phyloP scores from a whole-genome alignment of 768 basidiomycete species.

The Mycena epipterygia region DNA sequence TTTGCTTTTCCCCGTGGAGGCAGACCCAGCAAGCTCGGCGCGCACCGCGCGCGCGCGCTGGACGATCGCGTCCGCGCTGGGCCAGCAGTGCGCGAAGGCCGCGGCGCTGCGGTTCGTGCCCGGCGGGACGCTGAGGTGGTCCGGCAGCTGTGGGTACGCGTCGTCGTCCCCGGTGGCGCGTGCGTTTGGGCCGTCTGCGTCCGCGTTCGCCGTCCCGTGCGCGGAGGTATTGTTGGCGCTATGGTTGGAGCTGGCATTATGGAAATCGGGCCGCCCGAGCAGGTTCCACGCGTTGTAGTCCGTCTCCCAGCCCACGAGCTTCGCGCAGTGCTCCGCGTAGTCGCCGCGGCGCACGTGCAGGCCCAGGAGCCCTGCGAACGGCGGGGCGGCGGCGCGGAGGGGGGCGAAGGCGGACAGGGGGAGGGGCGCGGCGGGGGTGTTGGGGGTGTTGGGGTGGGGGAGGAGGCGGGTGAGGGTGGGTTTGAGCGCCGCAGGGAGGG shows the following conservation, averaged over 20 bases:
- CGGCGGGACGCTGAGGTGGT: background rate
- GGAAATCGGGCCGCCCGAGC: slow-evolving; percentile 13
- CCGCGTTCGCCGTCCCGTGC: too few relatives aligned
- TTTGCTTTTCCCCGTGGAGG: too few relatives aligned
- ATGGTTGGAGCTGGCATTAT: background rate
- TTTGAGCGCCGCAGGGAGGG: slow-evolving; percentile 15
- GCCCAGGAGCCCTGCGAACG: slow-evolving; percentile 21
- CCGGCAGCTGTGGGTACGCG: slow-evolving; percentile 21
- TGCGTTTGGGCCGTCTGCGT: too few relatives aligned
- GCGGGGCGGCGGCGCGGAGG: slow-evolving; percentile 13
- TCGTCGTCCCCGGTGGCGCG: too few relatives aligned
- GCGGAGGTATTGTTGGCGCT: too few relatives aligned
- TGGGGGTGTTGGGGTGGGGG: slow-evolving; percentile 12
- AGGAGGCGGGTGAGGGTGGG: slow-evolving; percentile 12
- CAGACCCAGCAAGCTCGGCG: too few relatives aligned
- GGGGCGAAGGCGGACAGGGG: slow-evolving; percentile 25
- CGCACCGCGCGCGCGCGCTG: background rate
- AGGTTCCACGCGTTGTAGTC: slow-evolving; percentile 29
- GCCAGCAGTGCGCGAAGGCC: slow-evolving; percentile 23
- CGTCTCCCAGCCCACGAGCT: slow-evolving; percentile 16
- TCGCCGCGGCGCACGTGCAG: slow-evolving; percentile 35
- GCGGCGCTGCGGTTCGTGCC: background rate
- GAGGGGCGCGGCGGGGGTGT: background rate
- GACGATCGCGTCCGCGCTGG: background rate
- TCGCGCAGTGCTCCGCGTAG: slow-evolving; percentile 26